These are phyloP conservation scores for Termitomyces sp. DNA, from an alignment of 768 basidiomycete genomes.

Conservation along the genomic window DNA sequence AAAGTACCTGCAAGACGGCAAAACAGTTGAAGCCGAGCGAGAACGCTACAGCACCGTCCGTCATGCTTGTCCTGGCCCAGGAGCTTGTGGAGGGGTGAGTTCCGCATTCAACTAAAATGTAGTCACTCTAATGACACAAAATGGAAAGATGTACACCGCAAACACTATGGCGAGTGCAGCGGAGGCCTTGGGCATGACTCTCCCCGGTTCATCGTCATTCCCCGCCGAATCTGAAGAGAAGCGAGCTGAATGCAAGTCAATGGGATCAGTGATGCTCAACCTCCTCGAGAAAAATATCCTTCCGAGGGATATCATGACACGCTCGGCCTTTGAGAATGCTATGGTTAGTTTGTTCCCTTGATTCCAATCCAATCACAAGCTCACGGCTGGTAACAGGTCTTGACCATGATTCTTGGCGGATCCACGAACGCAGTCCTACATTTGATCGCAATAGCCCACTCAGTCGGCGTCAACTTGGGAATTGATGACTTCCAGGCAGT, in stretches of 20 bases:
- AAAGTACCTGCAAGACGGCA: constrained; percentile 87
- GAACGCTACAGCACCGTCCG: constrained; percentile 85
- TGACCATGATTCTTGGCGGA: constrained; percentile 96
- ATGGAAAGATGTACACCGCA: constrained; percentile 87
- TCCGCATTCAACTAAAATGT: not conserved
- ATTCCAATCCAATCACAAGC: not conserved
- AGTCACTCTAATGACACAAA: not conserved
- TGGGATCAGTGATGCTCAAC: constrained; percentile 82
- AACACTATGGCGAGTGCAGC: constrained; percentile 98
- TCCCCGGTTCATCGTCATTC: constrained; percentile 96
- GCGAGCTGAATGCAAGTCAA: constrained; percentile 71
- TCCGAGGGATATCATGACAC: constrained; percentile 96
- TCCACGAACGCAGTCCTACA: constrained; percentile 98
- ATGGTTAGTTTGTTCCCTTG: constrained; percentile 56
- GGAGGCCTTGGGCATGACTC: constrained; percentile 93
- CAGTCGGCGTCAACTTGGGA: constrained; percentile 83
- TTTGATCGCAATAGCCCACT: constrained; percentile 94
- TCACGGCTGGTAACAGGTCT: constrained; percentile 49
- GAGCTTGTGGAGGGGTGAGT: constrained; percentile 94
- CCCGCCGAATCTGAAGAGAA: constrained; percentile 94
- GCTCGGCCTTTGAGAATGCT: constrained; percentile 95
- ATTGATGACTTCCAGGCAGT: constrained; percentile 94
- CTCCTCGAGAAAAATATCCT: constrained; percentile 89
- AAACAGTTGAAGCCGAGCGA: constrained; percentile 77
- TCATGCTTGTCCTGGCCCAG: constrained; percentile 95